These are phyloP conservation scores for Auricularia auricula-judae DNA, from an alignment of 768 basidiomycete species.

Conservation along the genomic window DNA sequence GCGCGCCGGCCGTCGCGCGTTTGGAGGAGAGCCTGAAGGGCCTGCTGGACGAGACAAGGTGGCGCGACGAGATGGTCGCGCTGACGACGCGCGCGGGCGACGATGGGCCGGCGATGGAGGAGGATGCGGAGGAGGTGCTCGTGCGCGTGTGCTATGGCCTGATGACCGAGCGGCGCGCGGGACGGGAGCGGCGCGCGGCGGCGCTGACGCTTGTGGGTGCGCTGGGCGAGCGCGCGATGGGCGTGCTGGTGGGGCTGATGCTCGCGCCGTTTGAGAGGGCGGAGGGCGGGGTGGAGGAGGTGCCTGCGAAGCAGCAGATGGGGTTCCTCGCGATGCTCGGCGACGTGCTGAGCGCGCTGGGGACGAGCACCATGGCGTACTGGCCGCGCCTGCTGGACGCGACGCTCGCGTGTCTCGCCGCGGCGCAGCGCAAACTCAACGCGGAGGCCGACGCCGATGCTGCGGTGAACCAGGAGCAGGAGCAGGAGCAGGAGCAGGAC, in stretches of 20 bases:
- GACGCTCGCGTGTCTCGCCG: conserved; percentile 51
- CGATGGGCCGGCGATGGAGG: conserved; percentile 21
- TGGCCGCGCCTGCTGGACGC: conserved; percentile 72
- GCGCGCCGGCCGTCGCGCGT: conserved; percentile 40
- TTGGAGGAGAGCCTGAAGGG: conserved; percentile 56
- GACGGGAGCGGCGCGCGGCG: conserved; percentile 56
- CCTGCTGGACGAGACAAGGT: conserved; percentile 75
- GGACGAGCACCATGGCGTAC: conserved; percentile 50
- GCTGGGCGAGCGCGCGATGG: conserved; percentile 64
- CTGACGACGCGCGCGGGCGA: conserved; percentile 52
- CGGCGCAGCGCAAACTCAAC: conserved; percentile 51
- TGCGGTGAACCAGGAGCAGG: conserved; percentile 25
- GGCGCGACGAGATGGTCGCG: conserved; percentile 77
- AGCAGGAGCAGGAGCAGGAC: conserved; percentile 25
- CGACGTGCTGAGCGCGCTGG: conserved; percentile 75
- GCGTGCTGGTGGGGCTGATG: conserved; percentile 79
- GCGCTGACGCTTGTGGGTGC: conserved; percentile 60
- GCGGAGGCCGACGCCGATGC: not conserved
- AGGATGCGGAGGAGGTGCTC: conserved; percentile 52
- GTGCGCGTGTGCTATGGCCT: conserved; percentile 77
- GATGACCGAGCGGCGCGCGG: conserved; percentile 68
- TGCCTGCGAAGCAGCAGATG: conserved; percentile 53
- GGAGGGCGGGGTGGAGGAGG: not conserved
- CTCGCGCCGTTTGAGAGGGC: conserved; percentile 22
- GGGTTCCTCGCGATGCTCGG: conserved; percentile 81